These are phyloP conservation scores for Aciculosporium take DNA, from an alignment of 2,329 filamentous ascomycete genomes.

Conservation along the genomic window DNA sequence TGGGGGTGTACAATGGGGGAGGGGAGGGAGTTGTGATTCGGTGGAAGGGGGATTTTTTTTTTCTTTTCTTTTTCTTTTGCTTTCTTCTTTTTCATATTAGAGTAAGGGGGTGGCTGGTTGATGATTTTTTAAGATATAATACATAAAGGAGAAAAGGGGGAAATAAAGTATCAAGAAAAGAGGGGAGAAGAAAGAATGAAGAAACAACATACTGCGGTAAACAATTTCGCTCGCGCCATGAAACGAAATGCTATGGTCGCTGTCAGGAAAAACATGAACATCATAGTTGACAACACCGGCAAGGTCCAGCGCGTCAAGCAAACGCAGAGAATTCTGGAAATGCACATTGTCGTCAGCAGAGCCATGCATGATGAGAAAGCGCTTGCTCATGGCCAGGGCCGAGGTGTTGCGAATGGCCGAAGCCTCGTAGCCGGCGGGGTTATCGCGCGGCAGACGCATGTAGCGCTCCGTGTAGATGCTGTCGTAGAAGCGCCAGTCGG, in stretches of 20 bases:
- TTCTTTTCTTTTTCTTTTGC: too few species aligned
- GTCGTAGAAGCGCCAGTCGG: constrained; percentile 93
- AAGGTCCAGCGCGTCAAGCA: constrained; percentile 77
- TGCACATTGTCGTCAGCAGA: constrained; percentile 97
- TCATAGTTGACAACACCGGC: constrained; percentile 83
- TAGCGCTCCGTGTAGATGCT: constrained; percentile 91
- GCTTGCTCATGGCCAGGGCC: constrained; percentile 60
- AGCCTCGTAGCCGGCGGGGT: constrained; percentile 60
- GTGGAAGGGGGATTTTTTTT: too few species aligned
- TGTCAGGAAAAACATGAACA: constrained; percentile 91
- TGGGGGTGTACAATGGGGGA: too few species aligned
- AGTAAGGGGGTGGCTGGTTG: too few species aligned
- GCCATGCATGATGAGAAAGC: constrained; percentile 92
- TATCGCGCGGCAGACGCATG: constrained; percentile 87
- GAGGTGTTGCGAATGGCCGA: constrained; percentile 61
- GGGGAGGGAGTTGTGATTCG: too few species aligned
- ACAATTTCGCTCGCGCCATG: constrained; percentile 86
- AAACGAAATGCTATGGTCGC: constrained; percentile 88
- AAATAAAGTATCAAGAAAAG: neutral
- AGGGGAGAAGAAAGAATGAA: neutral
- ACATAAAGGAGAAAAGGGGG: neutral
- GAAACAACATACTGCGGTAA: constrained; percentile 61
- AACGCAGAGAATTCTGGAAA: constrained; percentile 78
- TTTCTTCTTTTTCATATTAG: too few species aligned
- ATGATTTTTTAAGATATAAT: too few species aligned